Evolutionary conservation across 2,329 filamentous ascomycete species (phyloP), one percentile per base, ranked within the genome.

Genomic region (Aureobasidium mangrovei): DNA sequence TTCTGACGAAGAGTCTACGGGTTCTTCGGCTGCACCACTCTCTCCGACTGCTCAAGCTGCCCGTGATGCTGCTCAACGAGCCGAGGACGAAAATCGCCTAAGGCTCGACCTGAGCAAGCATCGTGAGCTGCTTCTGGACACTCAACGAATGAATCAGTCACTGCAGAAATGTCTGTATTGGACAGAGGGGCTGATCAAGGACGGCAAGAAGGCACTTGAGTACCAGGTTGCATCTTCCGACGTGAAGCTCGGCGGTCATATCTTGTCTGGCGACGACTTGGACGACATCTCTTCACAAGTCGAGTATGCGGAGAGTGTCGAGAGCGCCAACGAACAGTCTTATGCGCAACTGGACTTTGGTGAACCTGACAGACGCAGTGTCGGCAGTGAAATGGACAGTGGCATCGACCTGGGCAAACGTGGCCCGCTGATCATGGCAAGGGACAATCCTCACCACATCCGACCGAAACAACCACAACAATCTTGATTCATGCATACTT

Each of bases 101-200:
- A 81, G 86, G 61, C 77, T 90, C 4, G 93, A 98, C 68, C 77
- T 98, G 0, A 80, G 84, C 3, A 91, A 91, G 65, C 93, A 98
- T 67, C 88, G 90, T 60, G 86, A 95, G 64, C 75, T 97, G 1
- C 79, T 98, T 7, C 75, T 90, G 38, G 91, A 95, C 67, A 93
- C 86, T 61, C 90, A 96, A 65, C 94, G 90, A 72, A 90, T 97
- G 76, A 97, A 96, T 66, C 88, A 94, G 67, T 95, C 88, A 67
- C 79, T 98, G 43, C 94, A 89, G 68, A 80, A 88, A 45, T 98
- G 93, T 68, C 77, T 96, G 33, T 83, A 84, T 60, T 91, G 88
- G 80, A 94, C 91, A 0, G 91, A 98, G 65, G 84, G 87, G 59
- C 78, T 98, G 42, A 95, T 98, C 67, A 84, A 81, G 46, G 90